Conservation (phyloP, 1,284 basidiomycete species). For the Taiwanofungus camphoratus region DNA sequence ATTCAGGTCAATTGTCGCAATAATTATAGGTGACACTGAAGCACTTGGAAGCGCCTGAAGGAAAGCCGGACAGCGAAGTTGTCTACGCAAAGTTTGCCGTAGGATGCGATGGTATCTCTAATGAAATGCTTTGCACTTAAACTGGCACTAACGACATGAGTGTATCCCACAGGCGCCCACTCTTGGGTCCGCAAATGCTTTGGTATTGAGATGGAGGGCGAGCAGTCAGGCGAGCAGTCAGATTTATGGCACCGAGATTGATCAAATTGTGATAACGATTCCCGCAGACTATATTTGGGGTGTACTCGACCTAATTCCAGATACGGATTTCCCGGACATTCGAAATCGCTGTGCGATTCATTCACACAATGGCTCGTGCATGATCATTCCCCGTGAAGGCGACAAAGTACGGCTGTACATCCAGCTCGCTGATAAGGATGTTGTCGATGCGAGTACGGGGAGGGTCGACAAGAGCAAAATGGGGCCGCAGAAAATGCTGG, state of each 20-base stretch:
- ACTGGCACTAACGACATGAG: not conserved
- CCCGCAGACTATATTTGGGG: constrained; percentile 68
- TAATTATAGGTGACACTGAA: constrained; percentile 31
- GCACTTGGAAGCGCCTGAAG: constrained; percentile 23
- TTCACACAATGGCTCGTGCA: constrained; percentile 47
- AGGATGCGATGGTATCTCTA: constrained; percentile 43
- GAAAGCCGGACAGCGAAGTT: constrained; percentile 32
- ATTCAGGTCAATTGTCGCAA: not conserved
- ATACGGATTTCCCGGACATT: constrained; percentile 80
- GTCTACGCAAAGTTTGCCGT: constrained; percentile 51
- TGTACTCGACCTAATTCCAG: constrained; percentile 64
- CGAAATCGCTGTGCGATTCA: constrained; percentile 64
- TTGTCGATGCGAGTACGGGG: constrained; percentile 43
- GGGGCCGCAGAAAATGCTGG: constrained; percentile 56
- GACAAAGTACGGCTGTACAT: constrained; percentile 74
- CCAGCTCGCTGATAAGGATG: constrained; percentile 53
- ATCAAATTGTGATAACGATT: not conserved
- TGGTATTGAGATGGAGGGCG: constrained; percentile 70
- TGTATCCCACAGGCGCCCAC: constrained; percentile 41
- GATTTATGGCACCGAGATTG: not conserved
- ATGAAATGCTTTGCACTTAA: not conserved
- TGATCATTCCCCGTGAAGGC: constrained; percentile 75
- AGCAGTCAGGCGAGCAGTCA: constrained; percentile 46
- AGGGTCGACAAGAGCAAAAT: constrained; percentile 58
- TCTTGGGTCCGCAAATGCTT: constrained; percentile 74